These are phyloP conservation scores for Stenogyne calaminthoides DNA, from an alignment of 305 asterid species.

Conservation along the genomic window DNA sequence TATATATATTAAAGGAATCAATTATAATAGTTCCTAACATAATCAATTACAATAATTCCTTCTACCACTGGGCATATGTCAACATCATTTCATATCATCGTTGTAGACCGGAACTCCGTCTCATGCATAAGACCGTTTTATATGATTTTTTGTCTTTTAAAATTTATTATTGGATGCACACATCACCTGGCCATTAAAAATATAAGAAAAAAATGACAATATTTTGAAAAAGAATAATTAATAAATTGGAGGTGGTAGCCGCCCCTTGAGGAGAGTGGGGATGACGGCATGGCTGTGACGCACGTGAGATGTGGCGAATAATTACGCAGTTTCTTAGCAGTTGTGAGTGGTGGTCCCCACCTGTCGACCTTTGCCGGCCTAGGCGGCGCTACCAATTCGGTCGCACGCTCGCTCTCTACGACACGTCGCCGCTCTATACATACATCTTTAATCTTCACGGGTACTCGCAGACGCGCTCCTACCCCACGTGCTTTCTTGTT, in stretches of 20 bases:
- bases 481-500: constrained; percentile 35
- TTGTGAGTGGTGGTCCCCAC: constrained; percentile 32
- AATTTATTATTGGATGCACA: too few species aligned
- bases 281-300: constrained; percentile 32
- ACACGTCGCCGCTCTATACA: constrained; percentile 1
- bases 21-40: too few species aligned
- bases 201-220: too few species aligned
- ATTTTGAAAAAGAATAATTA: background rate
- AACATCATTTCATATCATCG: too few species aligned
- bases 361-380: constrained; percentile 43
- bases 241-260: background rate
- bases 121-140: too few species aligned
- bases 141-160: too few species aligned
- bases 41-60: too few species aligned
- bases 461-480: constrained; percentile 26
- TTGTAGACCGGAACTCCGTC: too few species aligned
- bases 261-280: background rate
- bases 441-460: constrained; percentile 10
- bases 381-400: constrained; percentile 44
- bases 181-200: too few species aligned
- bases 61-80: too few species aligned
- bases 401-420: constrained; percentile 11
- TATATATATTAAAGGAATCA: too few species aligned
- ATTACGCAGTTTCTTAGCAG: constrained; percentile 24
- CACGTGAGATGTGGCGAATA: constrained; percentile 49